A percentile compares a stretch with the other conserved stretches of the same genome.
phyloP scores from a whole-genome alignment of 805 yeast species.

The Starmerella tilneyi region DNA sequence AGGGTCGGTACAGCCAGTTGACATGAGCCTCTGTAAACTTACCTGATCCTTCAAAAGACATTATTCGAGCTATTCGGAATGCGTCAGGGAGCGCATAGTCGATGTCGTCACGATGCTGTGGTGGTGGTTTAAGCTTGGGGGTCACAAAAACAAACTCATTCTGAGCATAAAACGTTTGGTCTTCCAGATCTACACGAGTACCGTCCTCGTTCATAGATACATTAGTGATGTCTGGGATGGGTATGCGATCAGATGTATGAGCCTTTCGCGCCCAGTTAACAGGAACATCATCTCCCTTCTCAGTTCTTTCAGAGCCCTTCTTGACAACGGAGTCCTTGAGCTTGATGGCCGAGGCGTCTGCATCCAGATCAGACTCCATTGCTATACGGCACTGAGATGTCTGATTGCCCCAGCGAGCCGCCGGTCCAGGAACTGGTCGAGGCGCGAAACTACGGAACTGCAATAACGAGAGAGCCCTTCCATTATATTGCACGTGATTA shows the following conservation, averaged over 20 bases:
- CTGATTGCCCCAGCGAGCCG: neutral
- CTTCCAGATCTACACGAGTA: conserved; percentile 2
- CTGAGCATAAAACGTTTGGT: neutral
- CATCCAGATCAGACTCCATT: neutral
- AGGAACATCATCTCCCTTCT: conserved; percentile 15
- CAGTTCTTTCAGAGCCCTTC: neutral
- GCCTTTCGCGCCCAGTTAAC: conserved; percentile 29
- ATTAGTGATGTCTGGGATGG: conserved; percentile 8
- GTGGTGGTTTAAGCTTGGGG: neutral
- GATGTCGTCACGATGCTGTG: neutral
- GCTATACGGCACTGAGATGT: neutral
- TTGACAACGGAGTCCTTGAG: conserved; percentile 1
- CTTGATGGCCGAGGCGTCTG: neutral
- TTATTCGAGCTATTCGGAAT: conserved; percentile 72
- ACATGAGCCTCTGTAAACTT: conserved; percentile 29
- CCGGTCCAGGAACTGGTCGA: neutral
- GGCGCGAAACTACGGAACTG: too few relatives aligned
- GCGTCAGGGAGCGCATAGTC: conserved; percentile 79
- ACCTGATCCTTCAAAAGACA: conserved; percentile 46
- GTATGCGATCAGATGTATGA: conserved; percentile 25
- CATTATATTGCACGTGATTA: too few relatives aligned
- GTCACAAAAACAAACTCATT: conserved; percentile 20
- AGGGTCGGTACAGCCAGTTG: conserved; percentile 89
- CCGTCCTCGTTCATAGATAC: neutral
- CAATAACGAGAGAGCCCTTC: too few relatives aligned